phyloP scores from a whole-genome alignment of 345 rosid species.

The Salix purpurea region DNA sequence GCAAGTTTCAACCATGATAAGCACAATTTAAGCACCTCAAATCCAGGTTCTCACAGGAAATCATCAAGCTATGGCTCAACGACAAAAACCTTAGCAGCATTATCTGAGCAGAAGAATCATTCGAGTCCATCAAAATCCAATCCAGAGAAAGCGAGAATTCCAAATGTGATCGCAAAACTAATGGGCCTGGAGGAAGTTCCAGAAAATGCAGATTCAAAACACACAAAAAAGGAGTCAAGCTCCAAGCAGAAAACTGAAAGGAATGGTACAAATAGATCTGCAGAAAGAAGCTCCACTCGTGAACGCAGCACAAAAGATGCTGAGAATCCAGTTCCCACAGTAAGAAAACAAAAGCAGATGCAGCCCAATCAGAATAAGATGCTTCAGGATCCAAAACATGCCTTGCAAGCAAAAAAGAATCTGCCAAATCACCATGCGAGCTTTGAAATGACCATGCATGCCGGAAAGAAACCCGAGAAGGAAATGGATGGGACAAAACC shows the following conservation, averaged over 20 bases:
- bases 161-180: conserved; percentile 77
- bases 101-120: conserved; percentile 30
- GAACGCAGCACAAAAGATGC: conserved; percentile 28
- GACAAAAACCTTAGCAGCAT: conserved; percentile 13
- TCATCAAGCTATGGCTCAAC: conserved; percentile 29
- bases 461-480: conserved; percentile 28
- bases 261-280: conserved; percentile 15
- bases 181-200: conserved; percentile 83
- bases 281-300: conserved; percentile 19
- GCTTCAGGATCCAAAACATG: conserved; percentile 21
- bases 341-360: conserved; percentile 27
- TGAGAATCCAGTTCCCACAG: conserved; percentile 19
- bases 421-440: conserved; percentile 10
- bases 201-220: conserved; percentile 36
- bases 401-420: conserved; percentile 21
- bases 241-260: conserved; percentile 24
- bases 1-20: conserved; percentile 21
- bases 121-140: conserved; percentile 35
- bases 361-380: conserved; percentile 24
- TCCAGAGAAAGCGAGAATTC: conserved; percentile 60
- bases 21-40: conserved; percentile 17
- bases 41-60: conserved; percentile 39
- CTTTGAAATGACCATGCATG: conserved; percentile 30
- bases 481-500: conserved; percentile 27
- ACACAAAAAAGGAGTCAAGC: conserved; percentile 21